These are phyloP conservation scores for Didymella segeticola DNA, from an alignment of 2,329 filamentous ascomycete species.

Conservation along the genomic window DNA sequence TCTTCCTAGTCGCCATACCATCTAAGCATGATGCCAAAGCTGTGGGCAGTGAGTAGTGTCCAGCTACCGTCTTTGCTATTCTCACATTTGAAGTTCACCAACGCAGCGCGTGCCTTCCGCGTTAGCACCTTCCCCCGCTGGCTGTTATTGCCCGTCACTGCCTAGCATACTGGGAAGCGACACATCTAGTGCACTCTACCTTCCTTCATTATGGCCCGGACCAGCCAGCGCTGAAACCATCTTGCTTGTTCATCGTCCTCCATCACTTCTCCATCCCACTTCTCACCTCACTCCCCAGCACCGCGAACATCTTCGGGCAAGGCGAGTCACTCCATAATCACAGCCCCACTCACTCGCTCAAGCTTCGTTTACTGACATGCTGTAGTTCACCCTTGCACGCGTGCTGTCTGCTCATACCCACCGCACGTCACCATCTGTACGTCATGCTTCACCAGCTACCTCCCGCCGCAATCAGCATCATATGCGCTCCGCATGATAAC, in stretches of 20 bases:
- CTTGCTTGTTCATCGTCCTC: conserved; percentile 12
- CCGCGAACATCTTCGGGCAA: neutral
- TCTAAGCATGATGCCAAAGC: no score
- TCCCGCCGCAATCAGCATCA: neutral
- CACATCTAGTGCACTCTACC: neutral
- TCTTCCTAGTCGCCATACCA: no score
- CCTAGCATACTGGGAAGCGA: neutral
- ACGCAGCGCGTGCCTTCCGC: neutral
- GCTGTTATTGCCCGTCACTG: neutral
- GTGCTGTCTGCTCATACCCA: neutral
- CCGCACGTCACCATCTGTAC: neutral
- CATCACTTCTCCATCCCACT: conserved; percentile 22
- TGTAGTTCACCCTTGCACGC: neutral
- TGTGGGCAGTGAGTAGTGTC: neutral
- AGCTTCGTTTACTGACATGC: neutral
- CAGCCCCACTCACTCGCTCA: neutral
- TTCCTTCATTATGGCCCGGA: neutral
- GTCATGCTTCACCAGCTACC: neutral
- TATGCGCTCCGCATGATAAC: neutral
- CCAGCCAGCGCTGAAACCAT: neutral
- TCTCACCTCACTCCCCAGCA: neutral
- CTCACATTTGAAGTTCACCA: neutral
- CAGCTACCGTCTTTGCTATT: neutral
- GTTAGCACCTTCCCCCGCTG: neutral
- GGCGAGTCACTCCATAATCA: neutral